Percentiles rank a stretch among this genome's conserved stretches.
phyloP scores from a whole-genome alignment of 1,139 yeast species.

The Yamadazyma diddensiae region DNA sequence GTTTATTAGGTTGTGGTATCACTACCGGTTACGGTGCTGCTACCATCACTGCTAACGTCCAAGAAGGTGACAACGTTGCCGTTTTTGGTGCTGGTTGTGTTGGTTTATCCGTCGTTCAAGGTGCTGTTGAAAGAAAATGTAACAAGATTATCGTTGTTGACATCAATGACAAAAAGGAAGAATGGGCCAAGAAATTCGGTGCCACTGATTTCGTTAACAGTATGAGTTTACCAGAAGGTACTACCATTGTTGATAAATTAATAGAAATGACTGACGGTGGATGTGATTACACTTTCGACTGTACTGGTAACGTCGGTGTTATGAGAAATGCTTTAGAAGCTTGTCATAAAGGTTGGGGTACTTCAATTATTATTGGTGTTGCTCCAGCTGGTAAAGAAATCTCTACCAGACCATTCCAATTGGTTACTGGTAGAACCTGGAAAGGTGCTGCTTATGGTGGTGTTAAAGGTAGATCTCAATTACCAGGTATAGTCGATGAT shows the following conservation, averaged over 20 bases:
- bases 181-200: slow-evolving; percentile 86
- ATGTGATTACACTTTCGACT: slow-evolving; percentile 90
- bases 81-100: slow-evolving; percentile 98
- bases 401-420: slow-evolving; percentile 95
- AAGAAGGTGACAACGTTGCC: slow-evolving; percentile 90
- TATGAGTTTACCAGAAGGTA: slow-evolving; percentile 64
- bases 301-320: slow-evolving; percentile 93
- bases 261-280: slow-evolving; percentile 96
- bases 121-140: slow-evolving; percentile 83
- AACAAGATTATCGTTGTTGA: slow-evolving; percentile 83
- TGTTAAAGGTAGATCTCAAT: slow-evolving; percentile 94
- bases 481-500: slow-evolving; percentile 86
- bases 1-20: slow-evolving; percentile 96
- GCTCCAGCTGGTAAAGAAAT: slow-evolving; percentile 98
- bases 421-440: slow-evolving; percentile 98
- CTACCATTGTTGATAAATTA: slow-evolving; percentile 77
- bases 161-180: slow-evolving; percentile 77
- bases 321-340: slow-evolving; percentile 97
- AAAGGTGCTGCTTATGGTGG: slow-evolving; percentile 99
- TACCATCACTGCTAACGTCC: slow-evolving; percentile 86
- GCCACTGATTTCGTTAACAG: slow-evolving; percentile 96
- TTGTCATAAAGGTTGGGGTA: slow-evolving; percentile 99
- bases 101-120: slow-evolving; percentile 93
- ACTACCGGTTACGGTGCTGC: slow-evolving; percentile 99
- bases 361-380: slow-evolving; percentile 90